These are phyloP conservation scores for Melastoma candidum DNA, from an alignment of 441 rosid species.

Conservation along the genomic window DNA sequence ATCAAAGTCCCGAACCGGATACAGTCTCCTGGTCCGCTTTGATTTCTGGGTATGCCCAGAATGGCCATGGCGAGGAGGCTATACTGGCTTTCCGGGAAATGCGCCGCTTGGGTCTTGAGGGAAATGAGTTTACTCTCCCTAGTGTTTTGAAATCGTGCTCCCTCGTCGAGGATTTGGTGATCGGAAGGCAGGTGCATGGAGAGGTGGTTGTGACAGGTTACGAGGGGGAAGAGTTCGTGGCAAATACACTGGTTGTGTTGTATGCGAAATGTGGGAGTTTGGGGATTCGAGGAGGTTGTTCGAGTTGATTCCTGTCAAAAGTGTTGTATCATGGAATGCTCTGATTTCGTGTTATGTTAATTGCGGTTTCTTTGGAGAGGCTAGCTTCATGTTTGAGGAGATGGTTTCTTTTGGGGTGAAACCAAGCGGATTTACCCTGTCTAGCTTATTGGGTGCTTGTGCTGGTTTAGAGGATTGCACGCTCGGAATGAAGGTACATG, in stretches of 20 bases:
- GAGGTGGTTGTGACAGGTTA: conserved; percentile 41
- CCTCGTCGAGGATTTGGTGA: conserved; percentile 26
- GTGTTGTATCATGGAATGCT: conserved; percentile 64
- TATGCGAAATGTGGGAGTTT: conserved; percentile 51
- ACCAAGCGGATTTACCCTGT: conserved; percentile 59
- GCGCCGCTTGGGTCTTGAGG: conserved; percentile 42
- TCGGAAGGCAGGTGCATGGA: conserved; percentile 61
- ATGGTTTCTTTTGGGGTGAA: conserved; percentile 42
- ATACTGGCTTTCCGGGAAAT: conserved; percentile 32
- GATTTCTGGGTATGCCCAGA: conserved; percentile 53
- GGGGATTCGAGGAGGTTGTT: conserved; percentile 44
- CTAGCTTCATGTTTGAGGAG: conserved; percentile 34
- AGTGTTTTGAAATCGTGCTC: conserved; percentile 57
- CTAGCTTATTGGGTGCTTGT: conserved; percentile 29
- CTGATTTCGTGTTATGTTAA: conserved; percentile 53
- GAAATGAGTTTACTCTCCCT: conserved; percentile 56
- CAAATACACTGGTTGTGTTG: conserved; percentile 49
- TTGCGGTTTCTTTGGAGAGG: conserved; percentile 32
- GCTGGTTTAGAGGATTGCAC: too few relatives aligned
- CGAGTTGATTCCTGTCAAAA: conserved; percentile 30
- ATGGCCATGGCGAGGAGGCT: conserved; percentile 42
- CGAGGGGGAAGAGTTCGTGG: conserved; percentile 54
- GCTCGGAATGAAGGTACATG: too few relatives aligned
- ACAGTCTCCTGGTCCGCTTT: conserved; percentile 63
- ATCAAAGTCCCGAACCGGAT: conserved; percentile 46